phyloP scores from a whole-genome alignment of 2,329 filamentous ascomycete genomes.

The Sporothrix euskadiensis region DNA sequence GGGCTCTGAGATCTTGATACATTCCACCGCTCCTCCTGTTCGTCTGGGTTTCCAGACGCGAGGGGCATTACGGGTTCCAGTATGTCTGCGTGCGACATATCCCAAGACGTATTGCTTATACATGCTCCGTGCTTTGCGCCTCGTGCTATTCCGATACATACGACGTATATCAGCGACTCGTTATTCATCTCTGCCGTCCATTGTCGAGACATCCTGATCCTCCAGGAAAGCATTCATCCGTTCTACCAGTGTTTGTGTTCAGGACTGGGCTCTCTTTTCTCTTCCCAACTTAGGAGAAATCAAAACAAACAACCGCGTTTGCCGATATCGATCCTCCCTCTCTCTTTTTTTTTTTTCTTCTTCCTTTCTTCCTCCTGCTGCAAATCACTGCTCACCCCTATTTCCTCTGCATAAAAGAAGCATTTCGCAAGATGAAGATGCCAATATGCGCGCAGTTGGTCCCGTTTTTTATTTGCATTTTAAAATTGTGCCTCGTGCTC shows the following conservation, averaged over 20 bases:
- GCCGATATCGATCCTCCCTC: not conserved
- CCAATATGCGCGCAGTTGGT: slow-evolving; percentile 6
- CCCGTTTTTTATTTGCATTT: slow-evolving; percentile 6
- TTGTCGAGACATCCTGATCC: slow-evolving; percentile 4
- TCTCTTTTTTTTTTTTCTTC: not conserved
- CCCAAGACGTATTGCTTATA: not conserved
- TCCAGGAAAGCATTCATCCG: not conserved
- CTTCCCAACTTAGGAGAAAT: not conserved
- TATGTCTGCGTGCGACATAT: slow-evolving; percentile 9
- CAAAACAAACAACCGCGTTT: slow-evolving; percentile 25
- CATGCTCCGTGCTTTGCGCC: not conserved
- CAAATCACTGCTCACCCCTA: not conserved
- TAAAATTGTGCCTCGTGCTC: slow-evolving; percentile 24
- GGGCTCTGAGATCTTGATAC: not conserved
- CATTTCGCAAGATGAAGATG: not conserved
- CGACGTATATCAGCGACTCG: not conserved
- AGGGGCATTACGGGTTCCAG: slow-evolving; percentile 16
- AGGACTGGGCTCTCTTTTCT: not conserved
- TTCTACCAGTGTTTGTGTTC: not conserved
- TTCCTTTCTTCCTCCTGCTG: not conserved
- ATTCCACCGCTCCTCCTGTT: slow-evolving; percentile 9
- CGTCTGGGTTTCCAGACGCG: not conserved
- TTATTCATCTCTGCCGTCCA: not conserved
- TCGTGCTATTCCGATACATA: not conserved
- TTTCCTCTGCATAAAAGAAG: slow-evolving; percentile 21